Conservation (phyloP, 306 rosid genomes). For the Trifolium fragiferum region DNA sequence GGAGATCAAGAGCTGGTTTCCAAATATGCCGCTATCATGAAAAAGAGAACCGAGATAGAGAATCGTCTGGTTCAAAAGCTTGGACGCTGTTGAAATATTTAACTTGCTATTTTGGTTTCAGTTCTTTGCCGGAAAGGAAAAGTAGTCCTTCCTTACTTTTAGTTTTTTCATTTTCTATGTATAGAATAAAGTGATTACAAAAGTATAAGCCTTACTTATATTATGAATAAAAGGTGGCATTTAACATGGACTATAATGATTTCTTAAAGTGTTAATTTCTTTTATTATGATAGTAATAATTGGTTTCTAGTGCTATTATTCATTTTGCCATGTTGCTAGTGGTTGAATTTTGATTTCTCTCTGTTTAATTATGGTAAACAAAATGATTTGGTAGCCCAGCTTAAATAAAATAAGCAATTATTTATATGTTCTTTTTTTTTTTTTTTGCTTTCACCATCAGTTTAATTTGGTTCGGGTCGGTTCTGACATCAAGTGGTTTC, state of each 20-base stretch:
- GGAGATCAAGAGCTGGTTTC: conserved; percentile 61
- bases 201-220: neutral
- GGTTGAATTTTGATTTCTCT: no score
- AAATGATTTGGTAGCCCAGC: no score
- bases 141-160: neutral
- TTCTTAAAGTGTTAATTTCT: neutral
- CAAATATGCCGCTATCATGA: conserved; percentile 65
- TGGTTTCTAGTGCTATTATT: no score
- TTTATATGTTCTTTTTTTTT: neutral
- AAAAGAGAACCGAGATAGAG: conserved; percentile 88
- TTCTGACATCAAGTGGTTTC: no score
- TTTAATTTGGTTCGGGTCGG: no score
- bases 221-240: neutral
- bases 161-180: neutral
- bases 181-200: conserved; percentile 20
- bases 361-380: no score
- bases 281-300: neutral
- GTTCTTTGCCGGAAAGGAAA: neutral
- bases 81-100: conserved; percentile 59
- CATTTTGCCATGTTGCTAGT: no score
- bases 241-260: conserved; percentile 12
- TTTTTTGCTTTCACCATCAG: no score
- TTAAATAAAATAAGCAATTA: no score
- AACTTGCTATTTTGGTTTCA: neutral
- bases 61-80: conserved; percentile 69